Percentiles rank a stretch among this genome's conserved stretches.
These are phyloP conservation scores for Trypanosomatidae sp. DNA, from an alignment of 208 protist genomes.

Conservation along the genomic window DNA sequence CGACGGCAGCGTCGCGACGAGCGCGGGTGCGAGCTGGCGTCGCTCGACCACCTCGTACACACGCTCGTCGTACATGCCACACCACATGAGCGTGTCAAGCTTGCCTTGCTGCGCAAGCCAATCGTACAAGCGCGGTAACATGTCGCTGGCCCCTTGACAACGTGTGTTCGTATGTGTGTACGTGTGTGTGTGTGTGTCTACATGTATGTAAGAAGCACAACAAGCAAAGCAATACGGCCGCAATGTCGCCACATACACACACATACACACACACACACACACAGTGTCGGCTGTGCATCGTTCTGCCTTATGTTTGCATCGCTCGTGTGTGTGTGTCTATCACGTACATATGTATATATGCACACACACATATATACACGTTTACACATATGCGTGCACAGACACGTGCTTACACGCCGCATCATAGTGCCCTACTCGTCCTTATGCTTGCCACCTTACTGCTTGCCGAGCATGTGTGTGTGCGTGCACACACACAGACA, in stretches of 20 bases:
- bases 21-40: slow-evolving; percentile 28
- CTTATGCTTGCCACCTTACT: too few relatives aligned
- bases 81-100: slow-evolving; percentile 32
- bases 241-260: too few relatives aligned
- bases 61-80: slow-evolving; percentile 80
- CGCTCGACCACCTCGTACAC: slow-evolving; percentile 81
- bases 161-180: background rate
- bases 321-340: too few relatives aligned
- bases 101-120: slow-evolving; percentile 37
- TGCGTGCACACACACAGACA: too few relatives aligned
- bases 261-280: slow-evolving; percentile 3
- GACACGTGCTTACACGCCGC: too few relatives aligned
- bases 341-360: slow-evolving; percentile 5
- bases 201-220: too few relatives aligned
- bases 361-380: background rate
- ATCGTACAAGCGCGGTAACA: slow-evolving; percentile 53
- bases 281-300: too few relatives aligned
- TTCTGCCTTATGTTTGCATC: too few relatives aligned
- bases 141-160: slow-evolving; percentile 1
- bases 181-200: slow-evolving; percentile 1
- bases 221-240: too few relatives aligned
- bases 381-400: background rate
- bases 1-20: slow-evolving; percentile 44
- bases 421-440: too few relatives aligned
- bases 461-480: too few relatives aligned